Evolutionary conservation across 768 basidiomycete genomes (phyloP), one percentile per base, ranked within the genome.

Genomic region (Hypholoma sublateritium): DNA sequence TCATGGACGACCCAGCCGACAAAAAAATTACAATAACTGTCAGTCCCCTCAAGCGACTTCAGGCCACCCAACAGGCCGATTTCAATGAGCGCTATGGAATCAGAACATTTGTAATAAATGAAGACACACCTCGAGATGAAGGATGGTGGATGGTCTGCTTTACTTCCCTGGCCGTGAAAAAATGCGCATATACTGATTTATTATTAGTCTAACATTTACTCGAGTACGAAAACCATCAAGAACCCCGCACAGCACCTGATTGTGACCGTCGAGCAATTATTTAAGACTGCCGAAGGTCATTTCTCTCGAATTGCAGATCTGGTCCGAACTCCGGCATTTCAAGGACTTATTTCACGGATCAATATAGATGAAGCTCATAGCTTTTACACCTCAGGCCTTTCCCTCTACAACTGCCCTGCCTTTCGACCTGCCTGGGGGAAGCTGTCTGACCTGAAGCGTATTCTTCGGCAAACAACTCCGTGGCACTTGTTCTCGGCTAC

Each of bases 341-440:
- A 59, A 41, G 36, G 41, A 16, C 41, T 19, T 11, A 32, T 61
- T 13, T 8, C 25, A 3, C 25, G 47, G 3, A 50, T 70, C 17
- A 54, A 58, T 51, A 47, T 70, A 11, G 67, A 72, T 43, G 65
- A 72, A 52, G 69, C 54, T 0, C 71, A 71, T 46, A 58, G 14
- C 42, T 62, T 69, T 25, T 39, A 60, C 46, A 55, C 56, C 1
- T 61, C 58, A 39, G 70, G 71, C 4, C 39, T 66, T 8, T 16
- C 59, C 7, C 66, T 49, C 28, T 60, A 67, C 48, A 65, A 64
- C 2, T 12, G 46, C 0, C 50, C 50, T 8, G 63, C 65, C 0
- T 72, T 69, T 50, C 61, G 65, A 24, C 66, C 65, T 4, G 60
- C 67, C 3, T 72, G 62, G 60, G 67, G 59, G 1, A 24, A 22